Percentiles rank a stretch among this genome's conserved stretches.
Evolutionary conservation across 2,329 filamentous ascomycete genomes (phyloP).

Genomic region (Aureobasidium sp.): DNA sequence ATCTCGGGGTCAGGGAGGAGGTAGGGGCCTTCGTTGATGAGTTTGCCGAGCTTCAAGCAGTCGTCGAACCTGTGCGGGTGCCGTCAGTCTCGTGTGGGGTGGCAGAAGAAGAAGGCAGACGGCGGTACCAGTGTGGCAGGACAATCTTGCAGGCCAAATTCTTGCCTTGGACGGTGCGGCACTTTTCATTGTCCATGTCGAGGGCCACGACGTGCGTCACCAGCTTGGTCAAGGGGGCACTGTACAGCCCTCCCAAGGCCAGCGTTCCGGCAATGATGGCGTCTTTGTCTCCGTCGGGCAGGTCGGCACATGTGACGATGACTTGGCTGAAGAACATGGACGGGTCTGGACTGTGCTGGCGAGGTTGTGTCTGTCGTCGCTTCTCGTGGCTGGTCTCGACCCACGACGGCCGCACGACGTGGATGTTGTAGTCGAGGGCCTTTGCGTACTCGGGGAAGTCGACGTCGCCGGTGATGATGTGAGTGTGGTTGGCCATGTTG

Average conservation of each 20-base stretch:
- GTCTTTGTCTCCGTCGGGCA: slow-evolving; percentile 82
- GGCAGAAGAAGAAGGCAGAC: too few relatives aligned
- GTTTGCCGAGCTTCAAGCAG: slow-evolving; percentile 84
- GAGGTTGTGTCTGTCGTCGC: slow-evolving; percentile 65
- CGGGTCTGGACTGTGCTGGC: slow-evolving; percentile 85
- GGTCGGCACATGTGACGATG: slow-evolving; percentile 71
- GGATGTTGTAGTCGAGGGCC: slow-evolving; percentile 69
- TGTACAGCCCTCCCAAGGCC: slow-evolving; percentile 80
- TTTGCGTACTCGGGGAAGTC: slow-evolving; percentile 84
- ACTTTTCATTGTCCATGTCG: slow-evolving; percentile 66
- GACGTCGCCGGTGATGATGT: slow-evolving; percentile 68
- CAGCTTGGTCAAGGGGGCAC: slow-evolving; percentile 60
- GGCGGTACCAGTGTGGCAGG: slow-evolving; percentile 80
- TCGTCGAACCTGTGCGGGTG: slow-evolving; percentile 64
- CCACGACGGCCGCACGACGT: slow-evolving; percentile 79
- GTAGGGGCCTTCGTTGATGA: slow-evolving; percentile 85
- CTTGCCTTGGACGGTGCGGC: slow-evolving; percentile 35
- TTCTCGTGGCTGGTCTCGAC: slow-evolving; percentile 63
- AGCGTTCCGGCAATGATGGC: slow-evolving; percentile 84
- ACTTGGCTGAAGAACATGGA: slow-evolving; percentile 84
- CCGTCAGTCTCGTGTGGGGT: neutral
- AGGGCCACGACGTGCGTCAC: slow-evolving; percentile 88
- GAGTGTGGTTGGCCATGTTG: slow-evolving; percentile 45
- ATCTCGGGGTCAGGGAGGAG: slow-evolving; percentile 79
- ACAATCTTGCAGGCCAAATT: slow-evolving; percentile 66